phyloP scores from a whole-genome alignment of 148 eudicot species.

The Tetragonia tetragonoides region DNA sequence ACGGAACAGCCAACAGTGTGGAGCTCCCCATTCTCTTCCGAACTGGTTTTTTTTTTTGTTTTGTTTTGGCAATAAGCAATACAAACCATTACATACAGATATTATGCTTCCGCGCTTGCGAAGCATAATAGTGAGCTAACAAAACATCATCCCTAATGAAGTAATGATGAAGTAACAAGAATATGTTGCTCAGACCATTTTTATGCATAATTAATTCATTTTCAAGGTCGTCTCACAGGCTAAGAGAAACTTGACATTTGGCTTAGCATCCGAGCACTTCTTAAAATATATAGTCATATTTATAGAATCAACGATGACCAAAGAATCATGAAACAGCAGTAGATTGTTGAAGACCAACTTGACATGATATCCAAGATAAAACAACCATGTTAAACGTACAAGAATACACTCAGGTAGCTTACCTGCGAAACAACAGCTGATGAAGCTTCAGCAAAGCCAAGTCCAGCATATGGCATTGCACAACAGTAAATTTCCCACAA shows the following conservation, averaged over 20 bases:
- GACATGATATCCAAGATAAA: not conserved
- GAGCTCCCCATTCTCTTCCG: too few relatives aligned
- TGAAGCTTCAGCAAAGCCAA: slow-evolving; percentile 78
- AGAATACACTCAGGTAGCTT: slow-evolving; percentile 5
- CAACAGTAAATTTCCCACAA: slow-evolving; percentile 93
- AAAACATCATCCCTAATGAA: too few relatives aligned
- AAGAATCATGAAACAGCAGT: not conserved
- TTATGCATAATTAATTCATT: not conserved
- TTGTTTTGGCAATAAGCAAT: too few relatives aligned
- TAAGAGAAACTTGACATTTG: not conserved
- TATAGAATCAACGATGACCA: not conserved
- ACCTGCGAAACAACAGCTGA: slow-evolving; percentile 80
- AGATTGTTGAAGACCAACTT: slow-evolving; percentile 2
- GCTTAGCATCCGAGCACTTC: not conserved
- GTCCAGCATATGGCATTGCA: slow-evolving; percentile 72
- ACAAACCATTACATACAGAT: too few relatives aligned
- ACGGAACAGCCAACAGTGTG: not conserved
- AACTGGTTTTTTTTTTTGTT: too few relatives aligned
- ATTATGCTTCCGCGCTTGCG: too few relatives aligned
- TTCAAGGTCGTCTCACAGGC: not conserved
- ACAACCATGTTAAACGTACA: not conserved
- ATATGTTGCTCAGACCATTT: not conserved
- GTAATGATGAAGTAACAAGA: too few relatives aligned
- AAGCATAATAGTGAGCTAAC: too few relatives aligned
- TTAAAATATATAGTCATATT: not conserved